Evolutionary conservation across 345 rosid species (phyloP).

Genomic region (Populus tremula): DNA sequence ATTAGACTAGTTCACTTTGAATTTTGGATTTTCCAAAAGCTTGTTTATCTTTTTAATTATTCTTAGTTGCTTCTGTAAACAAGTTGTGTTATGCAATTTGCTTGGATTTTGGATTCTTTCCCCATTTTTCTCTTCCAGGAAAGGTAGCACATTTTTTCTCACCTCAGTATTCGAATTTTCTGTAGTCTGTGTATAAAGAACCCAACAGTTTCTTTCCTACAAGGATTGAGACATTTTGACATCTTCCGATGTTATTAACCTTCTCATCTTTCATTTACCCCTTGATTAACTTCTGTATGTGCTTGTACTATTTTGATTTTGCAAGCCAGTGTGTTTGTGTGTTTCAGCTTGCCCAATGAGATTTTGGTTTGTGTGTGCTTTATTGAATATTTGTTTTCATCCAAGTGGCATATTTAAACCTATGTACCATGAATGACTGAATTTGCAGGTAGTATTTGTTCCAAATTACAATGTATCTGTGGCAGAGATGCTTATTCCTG

Average conservation of each 20-base stretch:
- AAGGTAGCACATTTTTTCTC: not conserved
- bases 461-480: slow-evolving; percentile 96
- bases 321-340: not conserved
- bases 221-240: not conserved
- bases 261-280: not conserved
- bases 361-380: not conserved
- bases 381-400: not conserved
- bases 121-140: not conserved
- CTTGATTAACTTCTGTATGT: not conserved
- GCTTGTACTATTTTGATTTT: not conserved
- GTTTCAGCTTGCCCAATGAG: not conserved
- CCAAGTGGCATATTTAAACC: not conserved
- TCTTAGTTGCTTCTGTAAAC: too few relatives aligned
- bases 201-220: not conserved
- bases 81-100: too few relatives aligned
- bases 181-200: not conserved
- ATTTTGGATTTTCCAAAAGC: too few relatives aligned
- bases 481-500: slow-evolving; percentile 93
- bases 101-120: not conserved
- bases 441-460: slow-evolving; percentile 81
- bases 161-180: not conserved
- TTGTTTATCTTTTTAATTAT: too few relatives aligned
- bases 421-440: slow-evolving; percentile 1
- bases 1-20: too few relatives aligned
- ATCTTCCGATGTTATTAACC: not conserved